phyloP scores from a whole-genome alignment of 2,329 filamentous ascomycete genomes.

The Diplodia seriata region DNA sequence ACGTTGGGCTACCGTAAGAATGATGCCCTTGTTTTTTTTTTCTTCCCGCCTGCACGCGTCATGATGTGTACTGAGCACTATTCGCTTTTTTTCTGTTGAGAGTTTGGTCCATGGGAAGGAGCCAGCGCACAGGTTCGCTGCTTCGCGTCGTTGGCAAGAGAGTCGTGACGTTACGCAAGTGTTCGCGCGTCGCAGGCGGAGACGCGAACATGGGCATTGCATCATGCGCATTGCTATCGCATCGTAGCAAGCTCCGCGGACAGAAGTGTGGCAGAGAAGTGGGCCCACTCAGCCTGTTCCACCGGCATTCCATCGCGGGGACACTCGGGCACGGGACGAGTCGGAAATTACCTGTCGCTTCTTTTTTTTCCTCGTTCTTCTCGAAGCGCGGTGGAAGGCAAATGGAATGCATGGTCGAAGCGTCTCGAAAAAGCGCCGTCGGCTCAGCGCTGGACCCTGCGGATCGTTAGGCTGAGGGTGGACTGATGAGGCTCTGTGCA shows the following conservation, averaged over 20 bases:
- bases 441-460: neutral
- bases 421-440: neutral
- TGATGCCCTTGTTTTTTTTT: neutral
- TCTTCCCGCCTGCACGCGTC: neutral
- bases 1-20: neutral
- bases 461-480: neutral
- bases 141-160: neutral
- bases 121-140: neutral
- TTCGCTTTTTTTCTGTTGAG: neutral
- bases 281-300: too few species aligned
- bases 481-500: constrained; percentile 5
- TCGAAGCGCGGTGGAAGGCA: neutral
- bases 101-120: neutral
- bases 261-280: too few species aligned
- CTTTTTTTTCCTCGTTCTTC: neutral
- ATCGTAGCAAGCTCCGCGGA: too few species aligned
- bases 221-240: too few species aligned
- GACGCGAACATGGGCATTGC: too few species aligned
- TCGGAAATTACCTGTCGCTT: neutral
- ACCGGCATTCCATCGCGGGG: neutral
- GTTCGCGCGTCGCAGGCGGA: too few species aligned
- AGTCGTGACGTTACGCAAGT: too few species aligned
- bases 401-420: neutral
- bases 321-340: neutral
- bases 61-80: neutral